phyloP scores from a whole-genome alignment of 2,329 filamentous ascomycete species.

The Clonostachys sp. region DNA sequence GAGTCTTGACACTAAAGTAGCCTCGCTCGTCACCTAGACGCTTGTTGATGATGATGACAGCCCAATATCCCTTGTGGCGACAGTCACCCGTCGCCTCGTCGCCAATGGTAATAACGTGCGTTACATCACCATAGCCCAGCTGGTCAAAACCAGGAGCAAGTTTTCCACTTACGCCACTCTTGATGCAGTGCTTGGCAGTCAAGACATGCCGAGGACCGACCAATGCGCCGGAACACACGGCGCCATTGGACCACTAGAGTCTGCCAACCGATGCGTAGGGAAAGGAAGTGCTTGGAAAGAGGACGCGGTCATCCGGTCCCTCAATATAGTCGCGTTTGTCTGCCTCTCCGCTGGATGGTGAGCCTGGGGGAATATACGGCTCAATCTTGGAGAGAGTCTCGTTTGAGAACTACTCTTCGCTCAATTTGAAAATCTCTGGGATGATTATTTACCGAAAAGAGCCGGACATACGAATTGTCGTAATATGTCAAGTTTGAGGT shows the following conservation, averaged over 20 bases:
- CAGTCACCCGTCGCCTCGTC: neutral
- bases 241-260: conserved; percentile 10
- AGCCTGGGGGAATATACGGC: no score
- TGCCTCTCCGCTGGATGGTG: no score
- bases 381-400: no score
- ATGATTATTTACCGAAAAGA: no score
- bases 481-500: no score
- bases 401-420: no score
- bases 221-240: conserved; percentile 13
- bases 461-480: no score
- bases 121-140: conserved; percentile 1
- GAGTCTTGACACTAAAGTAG: conserved; percentile 1
- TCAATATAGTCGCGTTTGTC: conserved; percentile 2
- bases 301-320: conserved; percentile 10
- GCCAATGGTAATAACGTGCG: neutral
- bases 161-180: conserved; percentile 7
- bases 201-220: conserved; percentile 17
- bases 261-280: conserved; percentile 11
- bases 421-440: no score
- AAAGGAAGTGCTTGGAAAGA: conserved; percentile 8
- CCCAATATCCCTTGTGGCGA: neutral
- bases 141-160: conserved; percentile 16
- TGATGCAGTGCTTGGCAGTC: conserved; percentile 16
- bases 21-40: conserved; percentile 1
- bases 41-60: conserved; percentile 1